Evolutionary conservation across 2,329 filamentous ascomycete genomes (phyloP), one percentile per base, ranked within the genome.

Genomic region (Diaporthe batatas): DNA sequence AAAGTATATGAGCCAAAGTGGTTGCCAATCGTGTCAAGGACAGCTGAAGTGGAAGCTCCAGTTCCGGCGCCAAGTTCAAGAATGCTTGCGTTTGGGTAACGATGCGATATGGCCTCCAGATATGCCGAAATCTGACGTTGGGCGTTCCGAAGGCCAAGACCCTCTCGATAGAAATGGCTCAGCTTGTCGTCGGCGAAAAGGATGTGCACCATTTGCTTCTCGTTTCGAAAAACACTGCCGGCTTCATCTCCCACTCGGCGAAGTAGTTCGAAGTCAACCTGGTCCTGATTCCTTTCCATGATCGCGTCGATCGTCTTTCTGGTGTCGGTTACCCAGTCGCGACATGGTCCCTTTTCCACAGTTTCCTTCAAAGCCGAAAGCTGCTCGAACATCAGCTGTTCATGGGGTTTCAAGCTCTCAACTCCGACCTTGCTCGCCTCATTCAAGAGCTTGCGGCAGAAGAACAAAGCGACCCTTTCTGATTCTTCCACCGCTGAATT

Each of bases 11-110:
- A 53, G 25, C 49, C 49, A 10, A 53, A 53, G 49, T 53, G 49
- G 14, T 53, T 12, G 7, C 68, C 68, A 25, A 71, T 57, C 2
- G 68, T 21, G 11, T 71, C 68, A 16, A 64, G 64, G 7, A 53
- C 11, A 25, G 49, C 49, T 25, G 49, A 7, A 7, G 49, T 53
- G 3, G 70, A 39, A 21, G 51, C 51, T 21, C 53, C 58, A 11
- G 58, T 67, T 8, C 70, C 70, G 39, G 70, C 70, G 6, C 70
- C 70, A 29, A 59, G n/a, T 32, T 68, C 70, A 42, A 68, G 59
- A 2, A 68, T 29, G 10, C 36, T 53, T 53, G 67, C 42, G 2
- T 64, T 51, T 7, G 62, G 70, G 53, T 57, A 58, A 6, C 29
- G 36, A 25, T 49, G 36, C 11, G 49, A 53, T 25, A 53, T 53